phyloP scores from a whole-genome alignment of 2,329 filamentous ascomycete species.

The Septoria linicola region DNA sequence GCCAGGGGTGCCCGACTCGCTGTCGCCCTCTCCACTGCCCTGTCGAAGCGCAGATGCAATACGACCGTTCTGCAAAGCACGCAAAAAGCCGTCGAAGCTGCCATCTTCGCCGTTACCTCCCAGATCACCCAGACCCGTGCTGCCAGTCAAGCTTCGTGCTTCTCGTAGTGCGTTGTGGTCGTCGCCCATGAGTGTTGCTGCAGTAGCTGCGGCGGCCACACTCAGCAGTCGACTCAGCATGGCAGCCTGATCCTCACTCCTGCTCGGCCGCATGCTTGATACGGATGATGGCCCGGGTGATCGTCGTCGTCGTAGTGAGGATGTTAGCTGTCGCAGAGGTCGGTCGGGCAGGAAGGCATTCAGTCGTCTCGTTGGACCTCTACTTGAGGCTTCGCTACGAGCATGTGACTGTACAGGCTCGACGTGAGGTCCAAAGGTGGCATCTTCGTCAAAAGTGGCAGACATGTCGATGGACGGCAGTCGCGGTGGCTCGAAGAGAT shows the following conservation, averaged over 20 bases:
- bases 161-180: conserved; percentile 56
- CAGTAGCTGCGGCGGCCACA: conserved; percentile 63
- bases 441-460: conserved; percentile 38
- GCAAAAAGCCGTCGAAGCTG: conserved; percentile 62
- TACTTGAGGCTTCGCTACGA: conserved; percentile 32
- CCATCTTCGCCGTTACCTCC: conserved; percentile 56
- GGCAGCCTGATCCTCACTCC: conserved; percentile 62
- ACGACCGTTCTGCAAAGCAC: conserved; percentile 61
- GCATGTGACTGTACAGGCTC: conserved; percentile 25
- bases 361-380: conserved; percentile 32
- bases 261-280: conserved; percentile 39
- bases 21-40: conserved; percentile 40
- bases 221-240: conserved; percentile 61
- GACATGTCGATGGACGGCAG: conserved; percentile 37
- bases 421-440: conserved; percentile 32
- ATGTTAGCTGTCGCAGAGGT: conserved; percentile 44
- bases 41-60: conserved; percentile 57
- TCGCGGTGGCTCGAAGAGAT: conserved; percentile 30
- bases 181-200: conserved; percentile 63
- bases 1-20: conserved; percentile 42
- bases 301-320: conserved; percentile 53
- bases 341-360: conserved; percentile 36
- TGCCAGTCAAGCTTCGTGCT: conserved; percentile 53
- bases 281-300: conserved; percentile 41
- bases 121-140: conserved; percentile 34